These are phyloP conservation scores for Luffa acutangula DNA, from an alignment of 306 rosid genomes.

Conservation along the genomic window DNA sequence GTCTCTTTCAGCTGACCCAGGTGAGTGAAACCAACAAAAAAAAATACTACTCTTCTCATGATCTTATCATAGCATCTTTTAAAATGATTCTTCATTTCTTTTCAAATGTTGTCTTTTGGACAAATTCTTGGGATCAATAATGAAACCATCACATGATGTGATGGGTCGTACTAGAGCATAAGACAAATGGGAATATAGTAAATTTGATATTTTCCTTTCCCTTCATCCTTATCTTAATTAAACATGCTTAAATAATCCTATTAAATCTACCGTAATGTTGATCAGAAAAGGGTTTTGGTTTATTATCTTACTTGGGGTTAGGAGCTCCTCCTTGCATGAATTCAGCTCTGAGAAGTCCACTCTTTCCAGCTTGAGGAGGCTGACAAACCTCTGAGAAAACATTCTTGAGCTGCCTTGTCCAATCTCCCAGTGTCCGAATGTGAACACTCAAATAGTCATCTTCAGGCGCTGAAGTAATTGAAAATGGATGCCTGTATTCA, in stretches of 20 bases:
- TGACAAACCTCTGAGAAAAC: conserved; percentile 46
- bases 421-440: conserved; percentile 46
- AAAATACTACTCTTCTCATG: not conserved
- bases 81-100: no score
- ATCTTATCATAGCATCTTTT: not conserved
- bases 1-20: not conserved
- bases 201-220: not conserved
- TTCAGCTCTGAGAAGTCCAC: conserved; percentile 46
- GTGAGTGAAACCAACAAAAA: not conserved
- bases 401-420: conserved; percentile 47
- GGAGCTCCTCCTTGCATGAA: conserved; percentile 20
- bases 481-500: conserved; percentile 46
- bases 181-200: not conserved
- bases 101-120: not conserved
- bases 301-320: conserved; percentile 16
- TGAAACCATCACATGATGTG: not conserved
- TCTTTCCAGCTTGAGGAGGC: conserved; percentile 42
- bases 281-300: not conserved
- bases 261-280: not conserved
- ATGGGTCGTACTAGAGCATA: not conserved
- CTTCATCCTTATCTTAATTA: not conserved
- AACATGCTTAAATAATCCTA: not conserved
- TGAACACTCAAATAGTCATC: conserved; percentile 48
- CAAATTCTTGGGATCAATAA: not conserved
- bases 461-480: conserved; percentile 48